Evolutionary conservation across 257 asterid species (phyloP).

Genomic region (Verbascum thapsus): DNA sequence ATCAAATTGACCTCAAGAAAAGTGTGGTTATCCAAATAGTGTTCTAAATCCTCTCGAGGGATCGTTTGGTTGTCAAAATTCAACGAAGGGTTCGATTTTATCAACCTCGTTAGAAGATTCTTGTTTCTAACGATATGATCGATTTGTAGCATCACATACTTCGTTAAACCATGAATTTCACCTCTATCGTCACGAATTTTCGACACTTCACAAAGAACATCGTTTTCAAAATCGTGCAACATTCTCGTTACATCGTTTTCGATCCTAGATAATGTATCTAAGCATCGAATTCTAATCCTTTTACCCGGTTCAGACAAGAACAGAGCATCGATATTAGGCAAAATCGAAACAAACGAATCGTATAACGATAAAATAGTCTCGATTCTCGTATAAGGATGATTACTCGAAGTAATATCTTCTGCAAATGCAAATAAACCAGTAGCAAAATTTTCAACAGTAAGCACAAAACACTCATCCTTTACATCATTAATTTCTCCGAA

Average conservation of each 20-base stretch:
- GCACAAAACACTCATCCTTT: slow-evolving; percentile 41
- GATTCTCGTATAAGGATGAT: slow-evolving; percentile 34
- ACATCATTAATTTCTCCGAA: slow-evolving; percentile 22
- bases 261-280: slow-evolving; percentile 11
- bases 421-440: slow-evolving; percentile 35
- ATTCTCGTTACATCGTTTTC: slow-evolving; percentile 35
- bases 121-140: slow-evolving; percentile 28
- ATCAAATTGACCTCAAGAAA: slow-evolving; percentile 41
- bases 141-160: slow-evolving; percentile 31
- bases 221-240: slow-evolving; percentile 34
- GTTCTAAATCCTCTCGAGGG: slow-evolving; percentile 26
- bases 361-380: slow-evolving; percentile 35
- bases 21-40: background rate
- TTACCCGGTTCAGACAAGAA: slow-evolving; percentile 32
- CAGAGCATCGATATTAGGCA: slow-evolving; percentile 27
- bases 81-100: slow-evolving; percentile 35
- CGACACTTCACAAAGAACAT: slow-evolving; percentile 25
- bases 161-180: slow-evolving; percentile 30
- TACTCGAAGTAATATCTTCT: slow-evolving; percentile 29
- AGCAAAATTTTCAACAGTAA: slow-evolving; percentile 43
- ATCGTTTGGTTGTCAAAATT: slow-evolving; percentile 19
- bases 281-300: slow-evolving; percentile 17
- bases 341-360: slow-evolving; percentile 30
- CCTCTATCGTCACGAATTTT: slow-evolving; percentile 30
- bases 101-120: slow-evolving; percentile 28